Base-by-base conservation (phyloP, 805 yeast genomes). In the Zygosaccharomyces lentus region DNA sequence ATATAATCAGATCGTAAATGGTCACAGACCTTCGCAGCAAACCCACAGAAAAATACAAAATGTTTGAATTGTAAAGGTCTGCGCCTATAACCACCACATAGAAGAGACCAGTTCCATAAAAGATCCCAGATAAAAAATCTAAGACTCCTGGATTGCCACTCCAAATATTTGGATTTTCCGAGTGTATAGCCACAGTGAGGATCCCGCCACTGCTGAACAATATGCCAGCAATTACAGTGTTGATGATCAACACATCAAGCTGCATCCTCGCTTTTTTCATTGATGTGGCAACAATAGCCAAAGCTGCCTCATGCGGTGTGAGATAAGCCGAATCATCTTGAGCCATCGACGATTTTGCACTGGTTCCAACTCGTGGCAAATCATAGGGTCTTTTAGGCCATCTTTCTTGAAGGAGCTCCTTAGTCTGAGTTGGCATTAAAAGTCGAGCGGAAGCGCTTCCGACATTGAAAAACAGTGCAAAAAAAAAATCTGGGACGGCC, bases 231-330 rank as follows among this genome's bases (percentile, higher is more conserved):
- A 83, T 67, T 4, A 84, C 61, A 0, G 89, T 79, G 59, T 84
- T 84, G 16, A 84, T 56, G 0, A 78, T 52, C n/a, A 86, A 60
- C 1, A 81, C 73, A 47, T 81, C 82, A 4, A 80, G 53, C 51
- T 79, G 73, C 24, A 84, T 72, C 62, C 95, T 72, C 3, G 90
- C 76, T 58, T 86, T 86, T 64, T 86, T 86, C 93, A 85, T 85
- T 2, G 88, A 73, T 0, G 93, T 86, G 7, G 95, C 95, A 15
- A 85, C 91, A 34, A 84, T 83, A 0, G 95, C 93, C 41, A 86
- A 64, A 0, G 93, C 93, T 2, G 91, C 81, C 56, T 86, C 95
- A 65, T 85, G 81, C 6, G 91, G 86, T 3, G 88, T 79, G 41
- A 84, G 73, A 56, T 84, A 86, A 53, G 72, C 67, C 2, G 76